Evolutionary conservation across 306 rosid genomes (phyloP).

Genomic region (Aeschynomene evenia): DNA sequence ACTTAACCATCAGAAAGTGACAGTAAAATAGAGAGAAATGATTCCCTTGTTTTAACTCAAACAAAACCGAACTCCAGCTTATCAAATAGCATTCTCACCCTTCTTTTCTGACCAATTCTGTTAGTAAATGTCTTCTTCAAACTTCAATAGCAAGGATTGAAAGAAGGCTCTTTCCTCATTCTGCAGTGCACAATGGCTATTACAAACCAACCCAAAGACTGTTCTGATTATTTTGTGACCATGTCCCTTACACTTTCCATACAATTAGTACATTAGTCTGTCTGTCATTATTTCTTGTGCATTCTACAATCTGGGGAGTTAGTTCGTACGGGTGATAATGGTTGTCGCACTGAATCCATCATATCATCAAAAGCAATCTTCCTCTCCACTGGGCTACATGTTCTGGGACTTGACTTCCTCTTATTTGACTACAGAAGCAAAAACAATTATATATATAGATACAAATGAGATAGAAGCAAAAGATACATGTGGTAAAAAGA

Average conservation of each 20-base stretch:
- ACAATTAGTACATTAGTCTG: background rate
- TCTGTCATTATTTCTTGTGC: slow-evolving; percentile 45
- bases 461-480: background rate
- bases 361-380: slow-evolving; percentile 57
- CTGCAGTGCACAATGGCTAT: background rate
- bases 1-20: background rate
- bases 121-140: background rate
- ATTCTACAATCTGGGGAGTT: slow-evolving; percentile 71
- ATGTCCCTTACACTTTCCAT: background rate
- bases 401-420: slow-evolving; percentile 63
- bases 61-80: background rate
- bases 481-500: background rate
- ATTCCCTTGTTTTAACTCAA: background rate
- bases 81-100: background rate
- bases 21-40: background rate
- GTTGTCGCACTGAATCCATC: slow-evolving; percentile 54
- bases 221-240: background rate
- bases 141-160: background rate
- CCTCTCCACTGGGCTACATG: slow-evolving; percentile 55
- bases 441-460: slow-evolving; percentile 2
- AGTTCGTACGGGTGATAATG: slow-evolving; percentile 69
- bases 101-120: background rate
- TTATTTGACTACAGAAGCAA: slow-evolving; percentile 74
- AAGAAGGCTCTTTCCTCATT: background rate
- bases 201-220: background rate